These are phyloP conservation scores for Plasmodium vinckei DNA, from an alignment of 169 alveolate genomes.

Conservation along the genomic window DNA sequence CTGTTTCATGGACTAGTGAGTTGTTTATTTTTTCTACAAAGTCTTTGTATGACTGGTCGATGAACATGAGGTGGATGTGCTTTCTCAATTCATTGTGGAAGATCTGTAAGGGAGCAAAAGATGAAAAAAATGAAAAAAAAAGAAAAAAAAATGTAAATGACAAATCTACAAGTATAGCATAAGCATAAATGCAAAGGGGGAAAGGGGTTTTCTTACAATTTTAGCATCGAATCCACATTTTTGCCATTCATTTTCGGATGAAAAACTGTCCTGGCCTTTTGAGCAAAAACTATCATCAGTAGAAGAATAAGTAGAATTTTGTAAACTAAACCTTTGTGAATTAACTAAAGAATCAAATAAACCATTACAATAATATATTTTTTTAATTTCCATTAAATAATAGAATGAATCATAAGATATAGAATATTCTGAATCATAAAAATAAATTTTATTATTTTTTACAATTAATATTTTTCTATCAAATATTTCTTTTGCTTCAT, in stretches of 20 bases:
- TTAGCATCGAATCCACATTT: constrained; percentile 75
- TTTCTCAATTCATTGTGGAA: constrained; percentile 55
- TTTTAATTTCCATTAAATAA: constrained; percentile 73
- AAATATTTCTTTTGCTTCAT: constrained; percentile 12
- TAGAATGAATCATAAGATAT: constrained; percentile 69
- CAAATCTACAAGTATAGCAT: not conserved
- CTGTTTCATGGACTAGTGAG: constrained; percentile 35
- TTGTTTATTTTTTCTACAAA: constrained; percentile 39
- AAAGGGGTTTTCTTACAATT: constrained; percentile 16
- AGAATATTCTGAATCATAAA: constrained; percentile 54
- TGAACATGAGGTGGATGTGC: constrained; percentile 55
- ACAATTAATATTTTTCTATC: constrained; percentile 64
- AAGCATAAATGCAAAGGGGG: not conserved
- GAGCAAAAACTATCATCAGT: constrained; percentile 32
- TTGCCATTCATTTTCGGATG: constrained; percentile 75
- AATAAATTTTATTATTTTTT: constrained; percentile 48
- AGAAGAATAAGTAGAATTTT: constrained; percentile 53
- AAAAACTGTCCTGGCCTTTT: constrained; percentile 8
- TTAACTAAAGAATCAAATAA: constrained; percentile 64
- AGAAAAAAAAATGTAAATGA: not conserved
- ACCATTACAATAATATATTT: constrained; percentile 61
- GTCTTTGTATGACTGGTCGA: constrained; percentile 42
- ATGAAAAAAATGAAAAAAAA: not conserved
- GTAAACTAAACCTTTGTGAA: constrained; percentile 23
- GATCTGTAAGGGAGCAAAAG: constrained; percentile 3